Evolutionary conservation across 352 stramenopile species (phyloP).

Genomic region (Pythium rhizo-oryzae): DNA sequence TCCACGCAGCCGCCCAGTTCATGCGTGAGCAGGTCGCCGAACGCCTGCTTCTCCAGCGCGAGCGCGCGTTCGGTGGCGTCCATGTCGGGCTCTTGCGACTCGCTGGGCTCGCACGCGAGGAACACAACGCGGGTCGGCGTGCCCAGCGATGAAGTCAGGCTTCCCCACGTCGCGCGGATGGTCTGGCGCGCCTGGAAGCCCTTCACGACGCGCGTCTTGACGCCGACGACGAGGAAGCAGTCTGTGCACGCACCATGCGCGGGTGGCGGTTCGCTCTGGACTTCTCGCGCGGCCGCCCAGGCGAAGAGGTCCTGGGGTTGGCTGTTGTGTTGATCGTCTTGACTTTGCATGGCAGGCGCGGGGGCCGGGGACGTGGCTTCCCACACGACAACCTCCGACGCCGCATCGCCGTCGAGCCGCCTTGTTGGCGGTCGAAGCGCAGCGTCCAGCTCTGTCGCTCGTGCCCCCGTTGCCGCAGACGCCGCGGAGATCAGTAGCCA

Average conservation of each 20-base stretch:
- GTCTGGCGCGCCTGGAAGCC: constrained; percentile 30
- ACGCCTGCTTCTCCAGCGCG: constrained; percentile 34
- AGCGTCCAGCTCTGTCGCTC: too few relatives aligned
- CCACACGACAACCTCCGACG: background rate
- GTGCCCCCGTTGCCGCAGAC: too few relatives aligned
- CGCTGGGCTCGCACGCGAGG: constrained; percentile 32
- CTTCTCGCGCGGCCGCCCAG: background rate
- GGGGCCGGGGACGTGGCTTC: background rate
- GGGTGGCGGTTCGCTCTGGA: background rate
- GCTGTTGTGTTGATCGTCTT: too few relatives aligned
- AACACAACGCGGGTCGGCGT: constrained; percentile 34
- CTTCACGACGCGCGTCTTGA: constrained; percentile 40
- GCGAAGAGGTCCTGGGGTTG: background rate
- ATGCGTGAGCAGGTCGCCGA: constrained; percentile 46
- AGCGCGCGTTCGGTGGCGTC: background rate
- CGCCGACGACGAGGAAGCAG: constrained; percentile 39
- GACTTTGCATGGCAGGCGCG: too few relatives aligned
- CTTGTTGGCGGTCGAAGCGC: background rate
- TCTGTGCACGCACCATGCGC: background rate
- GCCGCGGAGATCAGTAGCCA: too few relatives aligned
- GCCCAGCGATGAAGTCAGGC: background rate
- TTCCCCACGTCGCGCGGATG: constrained; percentile 40
- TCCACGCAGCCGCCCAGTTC: constrained; percentile 44
- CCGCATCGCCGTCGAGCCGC: background rate
- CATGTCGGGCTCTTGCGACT: background rate